These are phyloP conservation scores for Gaultheria prostrata DNA, from an alignment of 148 eudicot genomes.

Conservation along the genomic window DNA sequence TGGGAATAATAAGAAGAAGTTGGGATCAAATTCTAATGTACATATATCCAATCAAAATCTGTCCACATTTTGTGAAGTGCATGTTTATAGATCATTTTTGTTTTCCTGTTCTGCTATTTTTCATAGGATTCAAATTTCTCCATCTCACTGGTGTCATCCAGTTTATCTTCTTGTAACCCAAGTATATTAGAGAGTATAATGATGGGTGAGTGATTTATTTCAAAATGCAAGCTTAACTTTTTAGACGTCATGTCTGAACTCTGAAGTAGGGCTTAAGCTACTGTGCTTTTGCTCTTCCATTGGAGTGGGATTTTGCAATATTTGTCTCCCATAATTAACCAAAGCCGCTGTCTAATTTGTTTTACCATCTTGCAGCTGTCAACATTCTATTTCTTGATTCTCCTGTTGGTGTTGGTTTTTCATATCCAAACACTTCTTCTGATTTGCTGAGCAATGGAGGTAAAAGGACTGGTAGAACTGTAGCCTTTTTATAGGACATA, in stretches of 20 bases:
- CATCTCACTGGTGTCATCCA: not conserved
- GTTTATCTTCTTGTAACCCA: not conserved
- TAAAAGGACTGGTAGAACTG: conserved; percentile 67
- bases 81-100: not conserved
- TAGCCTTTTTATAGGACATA: not conserved
- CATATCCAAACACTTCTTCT: conserved; percentile 78
- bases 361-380: conserved; percentile 59
- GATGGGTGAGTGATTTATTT: not conserved
- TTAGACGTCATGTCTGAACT: not conserved
- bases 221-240: not conserved
- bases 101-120: not conserved
- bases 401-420: conserved; percentile 95
- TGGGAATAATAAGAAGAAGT: not conserved
- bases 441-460: conserved; percentile 77
- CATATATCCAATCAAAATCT: not conserved
- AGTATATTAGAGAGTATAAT: not conserved
- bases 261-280: not conserved
- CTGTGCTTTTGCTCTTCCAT: conserved; percentile 14
- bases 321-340: not conserved
- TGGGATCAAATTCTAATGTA: not conserved
- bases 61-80: not conserved
- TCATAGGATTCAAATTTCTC: not conserved
- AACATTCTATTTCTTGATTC: conserved; percentile 82
- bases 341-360: not conserved
- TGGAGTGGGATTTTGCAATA: not conserved